Evolutionary conservation across 1,284 basidiomycete species (phyloP), one percentile per base, ranked within the genome.

Genomic region (Cutaneotrichosporon mucoides): DNA sequence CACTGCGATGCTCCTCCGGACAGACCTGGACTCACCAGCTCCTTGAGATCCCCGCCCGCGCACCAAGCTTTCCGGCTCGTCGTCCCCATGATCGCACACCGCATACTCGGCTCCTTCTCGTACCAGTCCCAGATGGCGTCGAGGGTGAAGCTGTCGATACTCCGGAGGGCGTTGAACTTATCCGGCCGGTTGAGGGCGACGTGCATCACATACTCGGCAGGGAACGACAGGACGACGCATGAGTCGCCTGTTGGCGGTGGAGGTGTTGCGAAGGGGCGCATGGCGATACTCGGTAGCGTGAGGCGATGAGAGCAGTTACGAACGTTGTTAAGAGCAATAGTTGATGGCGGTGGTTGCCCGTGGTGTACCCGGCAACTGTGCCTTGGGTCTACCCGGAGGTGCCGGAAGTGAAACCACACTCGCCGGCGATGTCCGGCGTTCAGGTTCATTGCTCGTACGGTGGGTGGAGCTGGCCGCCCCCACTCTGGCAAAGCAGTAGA

Each of bases 41-140:
- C 57, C 51, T 57, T 62, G 15, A 62, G 57, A 34, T 62, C 61
- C 6, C 57, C 61, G 4, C 61, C 61, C 0, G 61, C 57, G 24
- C 61, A 62, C 41, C 46, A 62, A n/a, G 61, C 61, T 9, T 47
- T 36, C 5, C 6, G 36, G n/a, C 11, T 57, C 34, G 61, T 62
- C 16, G 57, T 56, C 2, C 61, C 61, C 1, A 62, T 46, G n/a
- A 62, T 55, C 24, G 57, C 57, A 11, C 46, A 49, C 2, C 57
- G 55, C 34, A 62, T 50, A 7, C n/a, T n/a, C 47, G 57, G 55
- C 61, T 62, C 61, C 16, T 24, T 12, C 57, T 62, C 61, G 52
- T 59, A 62, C 61, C 61, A 62, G 15, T 45, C 48, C 57, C 57
- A 59, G 7, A 62, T 10, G 3, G 16, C 44, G 47, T 56, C 44